Conservation (phyloP, 306 rosid species). For the Datisca glomerata region DNA sequence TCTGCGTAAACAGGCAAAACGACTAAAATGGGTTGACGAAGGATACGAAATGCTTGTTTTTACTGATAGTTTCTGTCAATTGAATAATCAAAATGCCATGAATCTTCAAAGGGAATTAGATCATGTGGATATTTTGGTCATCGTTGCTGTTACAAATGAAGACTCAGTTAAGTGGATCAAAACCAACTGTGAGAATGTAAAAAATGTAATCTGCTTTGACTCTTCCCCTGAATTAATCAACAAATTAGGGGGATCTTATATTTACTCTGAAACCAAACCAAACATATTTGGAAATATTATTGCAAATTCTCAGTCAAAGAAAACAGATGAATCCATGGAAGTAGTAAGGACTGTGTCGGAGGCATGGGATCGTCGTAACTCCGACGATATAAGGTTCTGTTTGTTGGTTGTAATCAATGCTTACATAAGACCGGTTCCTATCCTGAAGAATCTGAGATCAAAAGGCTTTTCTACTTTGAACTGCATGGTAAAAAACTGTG, state of each 20-base stretch:
- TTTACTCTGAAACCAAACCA: constrained; percentile 24
- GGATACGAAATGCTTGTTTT: constrained; percentile 60
- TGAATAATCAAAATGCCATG: constrained; percentile 9
- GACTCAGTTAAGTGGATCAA: constrained; percentile 46
- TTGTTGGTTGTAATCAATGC: constrained; percentile 66
- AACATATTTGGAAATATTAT: constrained; percentile 24
- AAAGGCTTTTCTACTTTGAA: constrained; percentile 69
- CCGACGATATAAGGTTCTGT: constrained; percentile 81
- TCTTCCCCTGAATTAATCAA: constrained; percentile 43
- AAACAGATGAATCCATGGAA: constrained; percentile 31
- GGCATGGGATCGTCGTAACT: constrained; percentile 69
- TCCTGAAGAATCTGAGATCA: constrained; percentile 66
- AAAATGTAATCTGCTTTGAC: constrained; percentile 52
- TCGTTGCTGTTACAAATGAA: constrained; percentile 46
- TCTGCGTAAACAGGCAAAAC: constrained; percentile 42
- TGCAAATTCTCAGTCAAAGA: constrained; percentile 21
- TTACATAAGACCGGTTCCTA: constrained; percentile 66
- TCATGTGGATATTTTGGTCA: constrained; percentile 42
- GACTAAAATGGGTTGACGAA: constrained; percentile 77
- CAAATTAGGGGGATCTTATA: constrained; percentile 56
- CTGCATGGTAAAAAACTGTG: constrained; percentile 76
- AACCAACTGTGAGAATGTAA: constrained; percentile 13
- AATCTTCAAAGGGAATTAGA: constrained; percentile 21
- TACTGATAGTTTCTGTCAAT: constrained; percentile 30
- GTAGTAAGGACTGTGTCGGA: constrained; percentile 51